These are phyloP conservation scores for Nicotiana noctiflora DNA, from an alignment of 257 asterid species.

Conservation along the genomic window DNA sequence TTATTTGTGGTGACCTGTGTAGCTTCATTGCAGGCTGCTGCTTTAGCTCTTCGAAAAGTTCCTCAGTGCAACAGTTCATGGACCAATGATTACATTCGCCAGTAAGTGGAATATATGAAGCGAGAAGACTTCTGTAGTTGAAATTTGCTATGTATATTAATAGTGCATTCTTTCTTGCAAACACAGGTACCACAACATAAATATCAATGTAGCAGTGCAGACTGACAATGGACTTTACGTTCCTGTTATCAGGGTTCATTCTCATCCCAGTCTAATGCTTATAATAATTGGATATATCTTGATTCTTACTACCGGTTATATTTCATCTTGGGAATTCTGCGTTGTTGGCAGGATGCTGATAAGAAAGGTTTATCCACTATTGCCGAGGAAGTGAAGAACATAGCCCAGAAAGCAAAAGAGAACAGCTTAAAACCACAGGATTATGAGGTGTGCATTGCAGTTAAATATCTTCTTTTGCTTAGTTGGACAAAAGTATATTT, in stretches of 20 bases:
- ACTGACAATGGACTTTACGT: constrained; percentile 87
- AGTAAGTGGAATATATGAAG: constrained; percentile 48
- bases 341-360: constrained; percentile 76
- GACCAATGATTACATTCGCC: constrained; percentile 94
- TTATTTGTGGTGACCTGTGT: not conserved
- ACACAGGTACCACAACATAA: constrained; percentile 82
- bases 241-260: constrained; percentile 72
- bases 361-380: constrained; percentile 82
- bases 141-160: not conserved
- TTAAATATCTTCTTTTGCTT: not conserved
- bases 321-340: constrained; percentile 8
- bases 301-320: not conserved
- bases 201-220: constrained; percentile 94
- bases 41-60: constrained; percentile 93
- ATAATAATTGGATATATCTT: not conserved
- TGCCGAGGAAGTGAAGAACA: constrained; percentile 73
- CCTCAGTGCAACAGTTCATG: constrained; percentile 98
- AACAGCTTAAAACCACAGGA: constrained; percentile 92
- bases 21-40: constrained; percentile 73
- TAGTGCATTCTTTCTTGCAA: constrained; percentile 4
- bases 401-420: constrained; percentile 81
- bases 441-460: constrained; percentile 55
- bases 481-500: not conserved
- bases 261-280: not conserved
- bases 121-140: not conserved